Percentiles rank a stretch among this genome's conserved stretches.
Conservation (phyloP, 352 stramenopile genomes). For the Globisporangium nodosum region DNA sequence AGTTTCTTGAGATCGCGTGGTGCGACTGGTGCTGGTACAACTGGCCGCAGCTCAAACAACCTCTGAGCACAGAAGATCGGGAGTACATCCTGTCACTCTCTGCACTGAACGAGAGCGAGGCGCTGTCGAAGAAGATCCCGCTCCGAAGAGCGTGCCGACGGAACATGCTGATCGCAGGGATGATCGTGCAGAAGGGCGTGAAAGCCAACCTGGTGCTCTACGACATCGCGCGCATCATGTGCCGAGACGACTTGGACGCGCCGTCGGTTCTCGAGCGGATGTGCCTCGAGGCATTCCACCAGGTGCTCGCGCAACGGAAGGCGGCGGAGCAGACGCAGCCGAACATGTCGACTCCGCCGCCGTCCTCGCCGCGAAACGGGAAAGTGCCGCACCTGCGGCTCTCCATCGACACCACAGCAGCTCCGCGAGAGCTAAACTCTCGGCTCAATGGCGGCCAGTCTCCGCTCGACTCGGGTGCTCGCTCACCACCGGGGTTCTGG, state of each 20-base stretch:
- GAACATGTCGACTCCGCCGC: background rate
- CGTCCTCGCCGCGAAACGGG: slow-evolving; percentile 7
- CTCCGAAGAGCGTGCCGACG: slow-evolving; percentile 63
- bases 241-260: slow-evolving; percentile 73
- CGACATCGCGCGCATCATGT: slow-evolving; percentile 82
- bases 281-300: slow-evolving; percentile 64
- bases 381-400: slow-evolving; percentile 32
- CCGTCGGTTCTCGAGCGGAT: slow-evolving; percentile 59
- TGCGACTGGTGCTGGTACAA: slow-evolving; percentile 99
- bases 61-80: slow-evolving; percentile 51
- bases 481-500: slow-evolving; percentile 74
- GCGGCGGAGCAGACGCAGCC: background rate
- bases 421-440: slow-evolving; percentile 14
- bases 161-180: slow-evolving; percentile 79
- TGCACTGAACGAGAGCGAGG: slow-evolving; percentile 47
- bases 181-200: slow-evolving; percentile 74
- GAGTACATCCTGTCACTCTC: slow-evolving; percentile 62
- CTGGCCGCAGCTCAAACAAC: slow-evolving; percentile 90
- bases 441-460: slow-evolving; percentile 11
- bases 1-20: slow-evolving; percentile 95
- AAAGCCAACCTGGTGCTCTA: slow-evolving; percentile 54
- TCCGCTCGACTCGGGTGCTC: slow-evolving; percentile 34
- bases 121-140: slow-evolving; percentile 62
- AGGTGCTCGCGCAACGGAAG: slow-evolving; percentile 33
- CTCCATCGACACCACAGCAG: slow-evolving; percentile 41